Base-by-base conservation (phyloP, 2,329 filamentous ascomycete genomes). In the Penicillium occitanis region DNA sequence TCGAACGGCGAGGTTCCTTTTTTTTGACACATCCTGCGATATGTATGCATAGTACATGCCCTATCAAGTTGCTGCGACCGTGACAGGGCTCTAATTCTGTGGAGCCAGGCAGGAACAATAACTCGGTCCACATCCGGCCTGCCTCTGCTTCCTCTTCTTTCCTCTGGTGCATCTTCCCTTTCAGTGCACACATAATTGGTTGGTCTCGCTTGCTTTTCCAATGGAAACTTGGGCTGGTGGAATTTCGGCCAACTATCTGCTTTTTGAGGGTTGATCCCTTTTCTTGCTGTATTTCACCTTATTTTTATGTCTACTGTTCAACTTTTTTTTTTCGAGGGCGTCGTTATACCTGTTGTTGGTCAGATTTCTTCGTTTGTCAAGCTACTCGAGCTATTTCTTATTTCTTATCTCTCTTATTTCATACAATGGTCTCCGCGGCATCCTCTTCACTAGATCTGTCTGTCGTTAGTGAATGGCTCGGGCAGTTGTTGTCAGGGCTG, bases 341-440 rank as follows among this genome's bases (percentile, higher is more conserved):
- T 67, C 66, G 51, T 65, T 63, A 64, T 65, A 62, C 62, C 63
- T 65, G 59, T 63, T 67, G 55, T 63, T 46, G 61, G 65, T 61
- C 65, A 59, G 59, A 53, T 67, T 61, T 61, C 48, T 59, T 62
- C 51, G 51, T 55, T 63, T 66, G 53, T 66, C 61, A 63, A 63
- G 65, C 46, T 66, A 63, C 65, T 63, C 60, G n/a, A 64, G 61
- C 65, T 64, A 53, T 61, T 33, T 59, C 50, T 60, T 59, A 63
- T 33, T 40, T 57, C 53, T 59, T 64, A 46, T 59, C 60, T 61
- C 37, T 57, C 30, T 40, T 50, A 53, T 44, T 40, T 37, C 42
- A 58, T 65, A 44, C 22, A 42, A 46, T 28, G 35, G 22, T 46
- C 6, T 46, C 37, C n/a, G n/a, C 57, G 37, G 37, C 57, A 60